Evolutionary conservation across 2,329 filamentous ascomycete genomes (phyloP), one percentile per base, ranked within the genome.

Genomic region (Saccharata proteae): DNA sequence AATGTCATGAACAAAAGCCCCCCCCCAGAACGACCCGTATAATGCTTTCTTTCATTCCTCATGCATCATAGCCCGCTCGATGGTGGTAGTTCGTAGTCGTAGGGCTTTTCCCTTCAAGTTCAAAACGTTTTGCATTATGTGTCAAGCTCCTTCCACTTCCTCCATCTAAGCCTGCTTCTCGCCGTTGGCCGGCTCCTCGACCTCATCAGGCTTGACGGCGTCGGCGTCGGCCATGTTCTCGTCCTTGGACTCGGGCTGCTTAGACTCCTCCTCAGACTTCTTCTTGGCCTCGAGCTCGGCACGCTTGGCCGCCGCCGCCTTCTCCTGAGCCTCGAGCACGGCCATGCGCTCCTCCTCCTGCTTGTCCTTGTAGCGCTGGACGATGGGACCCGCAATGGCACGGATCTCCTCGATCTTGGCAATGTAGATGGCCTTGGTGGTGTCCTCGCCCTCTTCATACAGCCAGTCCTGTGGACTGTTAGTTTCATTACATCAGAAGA

Each of bases 321-420:
- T 71, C 49, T 88, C 83, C 52, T 84, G 64, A 24, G 64, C 65
- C 55, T 72, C 66, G 40, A 63, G 74, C 24, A 77, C 59, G 13
- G 78, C 80, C 53, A 81, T 74, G 44, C 85, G 80, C 62, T 94
- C 84, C 38, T 77, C 74, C 61, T 94, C 83, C 41, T 85, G 65
- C 68, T 93, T 93, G 58, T 98, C 90, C 56, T 88, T 86, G 70
- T 93, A 84, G 45, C 88, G 81, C 66, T 93, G 85, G 42, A 85
- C 74, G 51, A 98, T 83, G 37, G 90, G 88, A 11, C 86, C 90
- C 27, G 85, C 82, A 49, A 93, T 71, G 44, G 82, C 75, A 45
- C 84, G 81, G 57, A 98, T 85, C 59, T 98, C 90, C 41, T 96
- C 90, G 59, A 90, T 78, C 74, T 96, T 98, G 62, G 83, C 73